A percentile compares a stretch with the other conserved stretches of the same genome.
These are phyloP conservation scores for Panaeolus papilionaceus DNA, from an alignment of 768 basidiomycete genomes.

Conservation along the genomic window DNA sequence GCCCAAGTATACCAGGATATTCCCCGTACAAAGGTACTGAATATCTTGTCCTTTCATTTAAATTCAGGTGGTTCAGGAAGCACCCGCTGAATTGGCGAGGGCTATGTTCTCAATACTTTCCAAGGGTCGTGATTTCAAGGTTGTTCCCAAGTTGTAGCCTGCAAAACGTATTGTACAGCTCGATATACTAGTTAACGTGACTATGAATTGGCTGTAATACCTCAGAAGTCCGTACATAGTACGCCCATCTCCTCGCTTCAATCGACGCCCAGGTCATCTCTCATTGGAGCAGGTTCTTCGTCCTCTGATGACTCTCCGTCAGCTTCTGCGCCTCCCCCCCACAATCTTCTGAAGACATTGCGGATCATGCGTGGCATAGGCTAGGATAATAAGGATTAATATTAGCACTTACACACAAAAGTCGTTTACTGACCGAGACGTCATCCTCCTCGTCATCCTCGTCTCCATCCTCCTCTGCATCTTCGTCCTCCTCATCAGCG, in stretches of 20 bases:
- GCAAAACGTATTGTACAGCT: background rate
- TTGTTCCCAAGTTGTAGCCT: background rate
- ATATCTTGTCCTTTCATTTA: background rate
- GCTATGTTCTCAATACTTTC: background rate
- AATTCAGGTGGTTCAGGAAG: conserved; percentile 1
- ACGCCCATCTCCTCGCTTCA: conserved; percentile 20
- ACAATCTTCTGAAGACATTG: conserved; percentile 65
- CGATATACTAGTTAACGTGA: too few relatives aligned
- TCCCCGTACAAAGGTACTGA: background rate
- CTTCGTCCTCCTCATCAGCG: conserved; percentile 40
- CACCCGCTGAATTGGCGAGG: background rate
- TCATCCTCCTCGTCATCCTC: conserved; percentile 53
- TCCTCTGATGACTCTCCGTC: conserved; percentile 48
- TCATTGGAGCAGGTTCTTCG: conserved; percentile 38
- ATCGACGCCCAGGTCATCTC: conserved; percentile 40
- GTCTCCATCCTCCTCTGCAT: conserved; percentile 38
- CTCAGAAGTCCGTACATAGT: too few relatives aligned
- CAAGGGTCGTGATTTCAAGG: background rate
- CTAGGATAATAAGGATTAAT: conserved; percentile 29
- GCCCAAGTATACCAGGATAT: background rate
- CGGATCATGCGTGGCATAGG: conserved; percentile 65
- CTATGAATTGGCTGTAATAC: too few relatives aligned
- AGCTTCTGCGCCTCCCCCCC: conserved; percentile 44
- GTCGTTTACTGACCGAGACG: conserved; percentile 50
- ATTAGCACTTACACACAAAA: background rate